A percentile compares a stretch with the other conserved stretches of the same genome.
These are phyloP conservation scores for Quercus lobata DNA, from an alignment of 331 rosid genomes.

Conservation along the genomic window DNA sequence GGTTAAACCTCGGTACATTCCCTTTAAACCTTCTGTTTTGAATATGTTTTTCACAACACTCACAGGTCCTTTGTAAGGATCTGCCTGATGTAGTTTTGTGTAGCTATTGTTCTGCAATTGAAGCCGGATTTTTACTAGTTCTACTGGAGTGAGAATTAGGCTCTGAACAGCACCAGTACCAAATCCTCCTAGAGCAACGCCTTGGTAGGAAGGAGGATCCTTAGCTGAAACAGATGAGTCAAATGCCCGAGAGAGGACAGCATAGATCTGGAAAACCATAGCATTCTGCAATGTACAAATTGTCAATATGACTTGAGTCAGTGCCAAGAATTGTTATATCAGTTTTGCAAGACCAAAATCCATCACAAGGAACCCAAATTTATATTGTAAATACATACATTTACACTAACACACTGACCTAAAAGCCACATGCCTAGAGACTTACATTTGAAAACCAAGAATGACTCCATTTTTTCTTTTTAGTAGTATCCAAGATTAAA, in stretches of 20 bases:
- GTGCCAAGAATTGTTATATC: neutral
- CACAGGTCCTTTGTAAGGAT: slow-evolving; percentile 42
- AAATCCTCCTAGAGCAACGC: slow-evolving; percentile 69
- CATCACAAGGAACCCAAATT: neutral
- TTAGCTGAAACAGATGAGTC: slow-evolving; percentile 36
- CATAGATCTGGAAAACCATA: slow-evolving; percentile 77
- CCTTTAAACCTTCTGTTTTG: slow-evolving; percentile 58
- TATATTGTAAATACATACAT: neutral
- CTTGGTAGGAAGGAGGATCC: slow-evolving; percentile 70
- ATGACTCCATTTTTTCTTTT: neutral
- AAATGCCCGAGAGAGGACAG: slow-evolving; percentile 59
- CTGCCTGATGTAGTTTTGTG: slow-evolving; percentile 5
- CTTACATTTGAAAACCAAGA: neutral
- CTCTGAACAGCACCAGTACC: slow-evolving; percentile 78
- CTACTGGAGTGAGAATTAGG: slow-evolving; percentile 60
- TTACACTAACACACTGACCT: neutral
- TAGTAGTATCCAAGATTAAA: neutral
- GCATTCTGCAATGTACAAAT: slow-evolving; percentile 59
- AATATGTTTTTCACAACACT: slow-evolving; percentile 45
- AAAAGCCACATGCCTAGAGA: neutral
- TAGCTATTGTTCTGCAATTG: slow-evolving; percentile 42
- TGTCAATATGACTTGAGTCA: neutral
- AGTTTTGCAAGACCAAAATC: neutral
- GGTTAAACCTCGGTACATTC: slow-evolving; percentile 62
- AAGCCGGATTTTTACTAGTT: slow-evolving; percentile 68